Base-by-base conservation (phyloP, 768 basidiomycete genomes). In the Phlegmacium glaucopus region DNA sequence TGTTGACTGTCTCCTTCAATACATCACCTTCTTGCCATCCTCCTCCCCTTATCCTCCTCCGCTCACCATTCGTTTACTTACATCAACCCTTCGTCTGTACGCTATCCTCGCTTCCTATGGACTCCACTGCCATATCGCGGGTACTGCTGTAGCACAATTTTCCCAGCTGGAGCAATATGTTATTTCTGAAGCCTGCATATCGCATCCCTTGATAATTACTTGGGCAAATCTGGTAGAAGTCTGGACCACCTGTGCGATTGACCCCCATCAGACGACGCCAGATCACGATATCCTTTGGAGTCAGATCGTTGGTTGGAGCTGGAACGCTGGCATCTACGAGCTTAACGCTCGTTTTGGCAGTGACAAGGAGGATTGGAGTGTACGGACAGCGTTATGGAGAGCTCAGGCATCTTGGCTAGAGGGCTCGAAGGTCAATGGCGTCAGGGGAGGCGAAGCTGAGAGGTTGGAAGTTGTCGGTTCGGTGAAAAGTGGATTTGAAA, bases 221-320 rank as follows among this genome's bases (percentile, higher is more conserved):
- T 93, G 86, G 78, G 66, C 77, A 5, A 65, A 68, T 9, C 66
- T 92, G 8, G 54, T 91, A 2, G 78, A 80, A 49, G 69, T 74
- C 0, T 97, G 93, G 94, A 85, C 74, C 6, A 71, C 79, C 3
- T 94, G 90, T 55, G 91, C 93, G 0, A 77, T 81, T n/a, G 88
- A 98, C 58, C 94, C 95, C 6, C 95, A 98, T 60, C 73, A 76
- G 45, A 94, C 92, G 6, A 87, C 83, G 3, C 92, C 92, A 0
- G 75, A 73, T 7, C 95, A 98, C 64, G 91, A 90, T 44, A 82
- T 97, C 41, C 66, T 87, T 8, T 98, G 95, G 94, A 90, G 85
- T 46, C 90, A 93, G 58, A 71, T 95, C 9, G 66, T 72, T n/a
- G 83, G 79, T 3, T 89, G 87, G 82, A 80, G 74, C 0, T 95